Percentiles rank a stretch among this genome's conserved stretches.
Conservation (phyloP, 495 filamentous ascomycete genomes). For the Xylaria sp. region DNA sequence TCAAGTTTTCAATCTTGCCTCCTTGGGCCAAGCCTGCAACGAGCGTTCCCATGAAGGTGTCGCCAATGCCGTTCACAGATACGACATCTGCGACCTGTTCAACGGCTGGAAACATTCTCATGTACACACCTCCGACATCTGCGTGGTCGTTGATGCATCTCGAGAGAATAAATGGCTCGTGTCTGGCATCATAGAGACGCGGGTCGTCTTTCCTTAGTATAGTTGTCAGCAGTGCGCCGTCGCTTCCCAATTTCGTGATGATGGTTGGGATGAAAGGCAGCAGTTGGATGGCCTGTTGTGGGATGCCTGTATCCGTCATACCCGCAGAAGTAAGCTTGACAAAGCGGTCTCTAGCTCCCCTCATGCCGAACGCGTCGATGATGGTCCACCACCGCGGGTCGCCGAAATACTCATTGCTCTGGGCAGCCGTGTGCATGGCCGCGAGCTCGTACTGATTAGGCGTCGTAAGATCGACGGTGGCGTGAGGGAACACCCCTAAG, state of each 20-base stretch:
- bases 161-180: conserved; percentile 72
- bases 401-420: conserved; percentile 69
- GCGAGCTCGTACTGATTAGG: conserved; percentile 84
- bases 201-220: conserved; percentile 69
- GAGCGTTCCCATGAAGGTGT: conserved; percentile 87
- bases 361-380: conserved; percentile 77
- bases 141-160: conserved; percentile 57
- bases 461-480: conserved; percentile 71
- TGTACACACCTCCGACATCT: conserved; percentile 80
- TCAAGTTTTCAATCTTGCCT: conserved; percentile 53
- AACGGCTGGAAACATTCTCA: conserved; percentile 76
- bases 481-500: conserved; percentile 64
- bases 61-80: conserved; percentile 92
- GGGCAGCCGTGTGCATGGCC: conserved; percentile 74
- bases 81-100: conserved; percentile 74
- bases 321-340: conserved; percentile 62
- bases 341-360: conserved; percentile 67
- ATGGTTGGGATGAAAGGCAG: conserved; percentile 84
- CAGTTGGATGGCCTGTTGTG: conserved; percentile 83
- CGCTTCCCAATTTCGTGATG: conserved; percentile 79
- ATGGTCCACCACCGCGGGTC: conserved; percentile 74
- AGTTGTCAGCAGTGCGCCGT: conserved; percentile 80
- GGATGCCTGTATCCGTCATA: conserved; percentile 80
- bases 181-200: conserved; percentile 64
- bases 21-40: conserved; percentile 68